Percentiles rank a stretch among this genome's conserved stretches.
These are phyloP conservation scores for Chlorencoelia australis DNA, from an alignment of 2,329 filamentous ascomycete species.

Conservation along the genomic window DNA sequence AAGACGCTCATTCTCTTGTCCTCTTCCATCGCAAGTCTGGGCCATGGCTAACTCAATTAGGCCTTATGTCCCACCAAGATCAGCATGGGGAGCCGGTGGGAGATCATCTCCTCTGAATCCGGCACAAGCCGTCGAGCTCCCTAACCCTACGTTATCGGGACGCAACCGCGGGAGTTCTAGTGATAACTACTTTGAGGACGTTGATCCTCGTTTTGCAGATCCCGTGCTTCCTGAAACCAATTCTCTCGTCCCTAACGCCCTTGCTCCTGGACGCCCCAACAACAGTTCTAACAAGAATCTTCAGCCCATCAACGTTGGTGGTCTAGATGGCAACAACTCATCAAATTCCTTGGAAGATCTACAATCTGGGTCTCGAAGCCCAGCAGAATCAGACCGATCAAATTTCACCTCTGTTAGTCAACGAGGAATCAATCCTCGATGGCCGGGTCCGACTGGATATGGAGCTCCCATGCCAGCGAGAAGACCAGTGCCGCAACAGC, in stretches of 20 bases:
- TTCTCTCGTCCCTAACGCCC: conserved; percentile 25
- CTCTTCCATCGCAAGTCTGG: too few relatives aligned
- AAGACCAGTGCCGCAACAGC: conserved; percentile 30
- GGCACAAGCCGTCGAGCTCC: conserved; percentile 29
- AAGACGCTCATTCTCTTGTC: too few relatives aligned
- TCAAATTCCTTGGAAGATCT: conserved; percentile 56
- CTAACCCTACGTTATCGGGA: conserved; percentile 27
- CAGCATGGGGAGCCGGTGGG: conserved; percentile 44
- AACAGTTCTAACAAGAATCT: conserved; percentile 19
- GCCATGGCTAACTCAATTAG: conserved; percentile 20
- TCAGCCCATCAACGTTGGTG: conserved; percentile 19
- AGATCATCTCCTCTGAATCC: conserved; percentile 36
- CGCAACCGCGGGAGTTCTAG: conserved; percentile 20
- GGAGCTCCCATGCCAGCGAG: conserved; percentile 27
- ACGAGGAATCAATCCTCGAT: conserved; percentile 77
- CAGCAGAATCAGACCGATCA: conserved; percentile 66
- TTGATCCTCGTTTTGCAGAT: conserved; percentile 76
- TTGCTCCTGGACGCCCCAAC: conserved; percentile 16
- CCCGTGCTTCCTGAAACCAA: conserved; percentile 10
- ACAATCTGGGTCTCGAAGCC: conserved; percentile 54
- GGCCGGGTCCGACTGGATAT: conserved; percentile 41
- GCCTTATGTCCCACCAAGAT: conserved; percentile 43
- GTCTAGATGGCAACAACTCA: conserved; percentile 31
- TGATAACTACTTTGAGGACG: conserved; percentile 76
- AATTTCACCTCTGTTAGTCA: conserved; percentile 89